These are phyloP conservation scores for Syzygium jambos DNA, from an alignment of 345 rosid genomes.

Conservation along the genomic window DNA sequence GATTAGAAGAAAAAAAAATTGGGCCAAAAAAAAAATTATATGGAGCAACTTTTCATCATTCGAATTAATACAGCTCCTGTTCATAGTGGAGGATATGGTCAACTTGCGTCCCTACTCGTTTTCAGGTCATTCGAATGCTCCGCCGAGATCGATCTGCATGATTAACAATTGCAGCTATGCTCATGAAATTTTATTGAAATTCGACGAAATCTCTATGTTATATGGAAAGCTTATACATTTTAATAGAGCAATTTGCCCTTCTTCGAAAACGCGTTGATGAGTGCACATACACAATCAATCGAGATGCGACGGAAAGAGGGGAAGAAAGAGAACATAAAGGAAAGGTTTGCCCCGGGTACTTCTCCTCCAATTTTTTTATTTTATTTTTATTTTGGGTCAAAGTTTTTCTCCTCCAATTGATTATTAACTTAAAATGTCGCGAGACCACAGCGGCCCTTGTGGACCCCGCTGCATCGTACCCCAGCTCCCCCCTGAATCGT, in stretches of 20 bases:
- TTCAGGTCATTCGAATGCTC: not conserved
- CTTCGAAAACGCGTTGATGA: not conserved
- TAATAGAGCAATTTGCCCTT: not conserved
- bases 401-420: no score
- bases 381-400: no score
- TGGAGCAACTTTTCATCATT: no score
- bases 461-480: constrained; percentile 3
- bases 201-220: not conserved
- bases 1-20: no score
- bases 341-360: no score
- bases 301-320: not conserved
- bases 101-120: not conserved
- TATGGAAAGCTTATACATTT: rapidly evolving
- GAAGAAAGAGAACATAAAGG: no score
- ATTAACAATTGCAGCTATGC: rapidly evolving
- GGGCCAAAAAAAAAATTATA: no score
- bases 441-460: not conserved
- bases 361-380: not conserved
- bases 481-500: not conserved
- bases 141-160: rapidly evolving
- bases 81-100: no score
- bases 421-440: not conserved
- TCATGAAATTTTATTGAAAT: not conserved
- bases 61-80: no score
- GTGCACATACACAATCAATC: not conserved